These are phyloP conservation scores for Rhizophagus prolifer DNA, from an alignment of 192 early-diverging fungal genomes.

Conservation along the genomic window DNA sequence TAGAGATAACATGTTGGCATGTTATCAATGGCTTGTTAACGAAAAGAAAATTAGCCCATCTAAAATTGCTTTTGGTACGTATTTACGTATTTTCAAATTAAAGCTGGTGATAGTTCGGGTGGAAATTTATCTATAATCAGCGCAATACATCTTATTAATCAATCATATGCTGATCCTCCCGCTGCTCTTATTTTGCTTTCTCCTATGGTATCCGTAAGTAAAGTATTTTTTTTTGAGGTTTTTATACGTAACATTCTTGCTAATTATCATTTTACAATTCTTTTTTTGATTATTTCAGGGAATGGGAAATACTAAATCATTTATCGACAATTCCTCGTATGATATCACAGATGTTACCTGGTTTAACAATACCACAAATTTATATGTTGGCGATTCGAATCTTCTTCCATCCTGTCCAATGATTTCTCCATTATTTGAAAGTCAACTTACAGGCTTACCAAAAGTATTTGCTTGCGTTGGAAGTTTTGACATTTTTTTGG, in stretches of 20 bases:
- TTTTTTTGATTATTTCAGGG: not conserved
- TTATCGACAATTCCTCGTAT: not conserved
- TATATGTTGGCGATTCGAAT: not conserved
- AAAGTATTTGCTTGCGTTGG: constrained; percentile 16
- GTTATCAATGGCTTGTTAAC: constrained; percentile 17
- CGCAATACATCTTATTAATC: not conserved
- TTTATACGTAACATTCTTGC: too few relatives aligned
- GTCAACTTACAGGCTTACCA: constrained; percentile 1
- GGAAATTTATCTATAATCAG: not conserved
- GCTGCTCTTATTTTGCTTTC: constrained; percentile 8
- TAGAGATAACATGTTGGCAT: constrained; percentile 12
- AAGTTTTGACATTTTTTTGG: constrained; percentile 4
- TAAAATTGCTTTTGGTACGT: constrained; percentile 13
- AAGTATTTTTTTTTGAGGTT: not conserved
- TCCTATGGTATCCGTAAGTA: constrained; percentile 3
- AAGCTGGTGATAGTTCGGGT: constrained; percentile 29
- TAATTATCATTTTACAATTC: too few relatives aligned
- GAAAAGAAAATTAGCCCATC: constrained; percentile 23
- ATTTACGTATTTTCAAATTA: too few relatives aligned
- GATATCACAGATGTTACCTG: not conserved
- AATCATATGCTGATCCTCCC: not conserved
- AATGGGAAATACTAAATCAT: not conserved
- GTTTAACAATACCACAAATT: not conserved
- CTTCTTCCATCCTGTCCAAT: not conserved
- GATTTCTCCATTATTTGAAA: constrained; percentile 24